Evolutionary conservation across 768 basidiomycete genomes (phyloP), one percentile per base, ranked within the genome.

Genomic region (Agrocybe chaxingu): DNA sequence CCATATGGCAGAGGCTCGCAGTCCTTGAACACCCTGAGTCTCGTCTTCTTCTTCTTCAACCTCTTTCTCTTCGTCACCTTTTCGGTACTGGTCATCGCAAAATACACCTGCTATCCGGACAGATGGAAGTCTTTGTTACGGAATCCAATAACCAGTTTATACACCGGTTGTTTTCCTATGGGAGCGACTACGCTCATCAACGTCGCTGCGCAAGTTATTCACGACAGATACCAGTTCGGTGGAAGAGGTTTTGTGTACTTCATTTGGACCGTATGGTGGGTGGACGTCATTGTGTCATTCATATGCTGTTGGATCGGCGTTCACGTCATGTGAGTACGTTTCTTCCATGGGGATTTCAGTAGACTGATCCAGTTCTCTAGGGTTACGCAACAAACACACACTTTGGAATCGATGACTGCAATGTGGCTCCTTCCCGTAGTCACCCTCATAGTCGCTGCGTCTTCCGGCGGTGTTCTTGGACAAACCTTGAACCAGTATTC

Each of bases 381-480:
- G 87, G 79, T 82, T 64, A 79, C 66, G 63, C 72, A 35, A 58
- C 77, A 90, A 13, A 68, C 70, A 5, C 84, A 89, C 59, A 66
- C 80, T 0, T 58, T 84, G 4, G 69, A 76, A 38, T 61, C 68
- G 1, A 78, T 89, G 76, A 81, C 81, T 0, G 67, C 83, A 18
- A 63, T 74, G 16, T 91, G 89, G 88, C 70, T 91, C 7, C 81
- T 92, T 30, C 90, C 90, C 0, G 78, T 89, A 8, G 84, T 92
- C 3, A 80, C 89, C 0, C 74, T 85, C 11, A 77, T 87, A 39
- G 89, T 92, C 60, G 80, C 79, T 1, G 75, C 86, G 0, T 84
- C 89, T 1, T 72, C 81, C 0, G 89, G 89, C 1, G 84, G 77
- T 0, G 64, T 84, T 37, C 63, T 91, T 18, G 80, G 81, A 0